Evolutionary conservation across 1,284 basidiomycete species (phyloP), one percentile per base, ranked within the genome.

Genomic region (Heterobasidion occidentale): DNA sequence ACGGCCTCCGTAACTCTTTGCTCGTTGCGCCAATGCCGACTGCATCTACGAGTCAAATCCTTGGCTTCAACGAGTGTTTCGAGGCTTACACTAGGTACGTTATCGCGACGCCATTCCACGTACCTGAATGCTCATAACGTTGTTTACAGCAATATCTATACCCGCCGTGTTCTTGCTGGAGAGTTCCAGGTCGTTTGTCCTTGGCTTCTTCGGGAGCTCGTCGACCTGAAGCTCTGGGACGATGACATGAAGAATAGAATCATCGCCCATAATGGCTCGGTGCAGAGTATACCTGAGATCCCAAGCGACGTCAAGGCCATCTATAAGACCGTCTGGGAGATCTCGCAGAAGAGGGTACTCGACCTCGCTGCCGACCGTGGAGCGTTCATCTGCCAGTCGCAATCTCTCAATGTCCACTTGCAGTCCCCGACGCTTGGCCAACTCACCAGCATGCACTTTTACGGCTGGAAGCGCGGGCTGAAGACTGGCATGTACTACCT

Each of bases 171-270:
- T n/a, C 86, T 99, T 48, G 95, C 97, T 45, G 97, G 97, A 57
- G 97, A 99, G 77, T 99, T 99, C 90, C 96, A 98, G 73, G 86
- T 99, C 60, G 96, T 98, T 60, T 97, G 94, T 77, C 97, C 96
- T 0, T 99, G 97, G 97, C 81, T 99, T 54, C 83, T 99, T 15
- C 88, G 94, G 58, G 97, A 99, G 67, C 88, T 99, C 56, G 96
- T 99, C 65, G 93, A 97, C 68, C 90, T 89, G 58, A 89, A 89
- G 49, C 83, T 99, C 14, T 99, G 97, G 97, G 85, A 98, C 69
- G 96, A 99, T 67, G 85, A 92, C 67, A 99, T 99, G 96, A 98
- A 98, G 83, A 97, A 98, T 76, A 89, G 92, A 78, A 94, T 99
- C 74, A 99, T 99, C 64, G 97, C 97, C 8, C 90, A 97, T 75